A percentile compares a stretch with the other conserved stretches of the same genome.
These are phyloP conservation scores for Dendrocalamus latiflorus DNA, from an alignment of 202 grass and related monocot genomes.

Conservation along the genomic window DNA sequence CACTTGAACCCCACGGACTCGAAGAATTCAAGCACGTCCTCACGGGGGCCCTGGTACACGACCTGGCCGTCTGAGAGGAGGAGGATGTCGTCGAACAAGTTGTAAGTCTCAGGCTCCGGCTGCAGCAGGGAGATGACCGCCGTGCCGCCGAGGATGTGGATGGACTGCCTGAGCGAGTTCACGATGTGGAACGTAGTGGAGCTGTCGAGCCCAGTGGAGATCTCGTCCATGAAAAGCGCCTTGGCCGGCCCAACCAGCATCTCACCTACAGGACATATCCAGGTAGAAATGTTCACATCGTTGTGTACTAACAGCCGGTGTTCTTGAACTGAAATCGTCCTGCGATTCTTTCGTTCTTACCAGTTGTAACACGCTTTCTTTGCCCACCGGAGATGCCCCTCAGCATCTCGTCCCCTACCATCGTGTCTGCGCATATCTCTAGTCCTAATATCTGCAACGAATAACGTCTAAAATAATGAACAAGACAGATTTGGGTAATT, in stretches of 20 bases:
- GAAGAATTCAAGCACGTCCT: constrained; percentile 71
- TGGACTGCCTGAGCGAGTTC: constrained; percentile 63
- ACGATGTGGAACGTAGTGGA: constrained; percentile 76
- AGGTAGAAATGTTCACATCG: neutral
- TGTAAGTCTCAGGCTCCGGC: constrained; percentile 65
- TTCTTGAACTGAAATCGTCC: neutral
- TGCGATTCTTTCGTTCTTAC: constrained; percentile 29
- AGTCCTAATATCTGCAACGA: constrained; percentile 73
- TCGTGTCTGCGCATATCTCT: constrained; percentile 73
- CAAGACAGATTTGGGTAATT: neutral
- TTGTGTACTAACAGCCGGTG: neutral
- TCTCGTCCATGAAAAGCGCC: constrained; percentile 77
- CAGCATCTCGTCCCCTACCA: constrained; percentile 85
- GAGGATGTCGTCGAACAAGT: constrained; percentile 66
- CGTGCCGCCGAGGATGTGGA: constrained; percentile 65
- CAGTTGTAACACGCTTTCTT: constrained; percentile 79
- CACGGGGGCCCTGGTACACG: constrained; percentile 62
- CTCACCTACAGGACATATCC: constrained; percentile 40
- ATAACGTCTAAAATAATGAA: neutral
- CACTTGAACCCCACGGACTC: constrained; percentile 62
- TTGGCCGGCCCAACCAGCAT: constrained; percentile 73
- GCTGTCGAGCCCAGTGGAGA: constrained; percentile 76
- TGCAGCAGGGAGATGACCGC: constrained; percentile 65
- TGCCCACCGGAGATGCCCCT: constrained; percentile 88
- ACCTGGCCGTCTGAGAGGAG: constrained; percentile 67